Conservation (phyloP, 2,329 filamentous ascomycete species). For the Tolypocladium cylindrosporum region DNA sequence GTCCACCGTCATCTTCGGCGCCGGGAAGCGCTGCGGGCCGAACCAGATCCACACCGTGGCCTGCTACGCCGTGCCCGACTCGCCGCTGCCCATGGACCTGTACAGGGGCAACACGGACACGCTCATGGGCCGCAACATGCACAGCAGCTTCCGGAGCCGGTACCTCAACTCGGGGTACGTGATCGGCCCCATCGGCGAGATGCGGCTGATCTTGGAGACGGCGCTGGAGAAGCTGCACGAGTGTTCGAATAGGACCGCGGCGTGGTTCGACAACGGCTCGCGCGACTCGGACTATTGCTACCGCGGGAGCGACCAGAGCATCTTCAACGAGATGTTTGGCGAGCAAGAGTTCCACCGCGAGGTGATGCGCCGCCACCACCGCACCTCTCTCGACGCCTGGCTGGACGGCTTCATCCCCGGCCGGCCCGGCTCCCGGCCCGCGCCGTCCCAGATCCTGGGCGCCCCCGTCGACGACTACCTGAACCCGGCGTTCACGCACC, state of each 20-base stretch:
- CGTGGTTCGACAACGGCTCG: constrained; percentile 7
- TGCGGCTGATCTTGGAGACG: constrained; percentile 12
- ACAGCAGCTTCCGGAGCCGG: constrained; percentile 12
- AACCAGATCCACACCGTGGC: constrained; percentile 11
- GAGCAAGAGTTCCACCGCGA: constrained; percentile 20
- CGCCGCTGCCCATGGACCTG: constrained; percentile 13
- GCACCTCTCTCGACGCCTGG: constrained; percentile 8
- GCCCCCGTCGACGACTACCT: constrained; percentile 10
- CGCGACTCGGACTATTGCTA: constrained; percentile 10
- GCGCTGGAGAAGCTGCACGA: constrained; percentile 12
- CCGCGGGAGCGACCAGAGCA: constrained; percentile 16
- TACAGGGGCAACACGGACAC: constrained; percentile 14
- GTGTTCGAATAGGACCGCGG: constrained; percentile 6
- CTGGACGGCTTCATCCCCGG: constrained; percentile 11
- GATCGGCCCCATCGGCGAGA: constrained; percentile 14
- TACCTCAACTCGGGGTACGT: constrained; percentile 16
- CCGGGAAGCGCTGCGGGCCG: constrained; percentile 16
- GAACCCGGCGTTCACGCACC: constrained; percentile 14
- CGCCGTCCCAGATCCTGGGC: constrained; percentile 7
- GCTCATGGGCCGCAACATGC: constrained; percentile 6
- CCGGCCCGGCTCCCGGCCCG: constrained; percentile 11
- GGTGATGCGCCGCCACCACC: constrained; percentile 16
- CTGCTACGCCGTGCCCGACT: constrained; percentile 18
- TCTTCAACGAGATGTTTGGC: constrained; percentile 18
- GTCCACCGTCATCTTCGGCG: constrained; percentile 15